A percentile compares a stretch with the other conserved stretches of the same genome.
Evolutionary conservation across 306 rosid genomes (phyloP).

Genomic region (Trifolium subterraneum): DNA sequence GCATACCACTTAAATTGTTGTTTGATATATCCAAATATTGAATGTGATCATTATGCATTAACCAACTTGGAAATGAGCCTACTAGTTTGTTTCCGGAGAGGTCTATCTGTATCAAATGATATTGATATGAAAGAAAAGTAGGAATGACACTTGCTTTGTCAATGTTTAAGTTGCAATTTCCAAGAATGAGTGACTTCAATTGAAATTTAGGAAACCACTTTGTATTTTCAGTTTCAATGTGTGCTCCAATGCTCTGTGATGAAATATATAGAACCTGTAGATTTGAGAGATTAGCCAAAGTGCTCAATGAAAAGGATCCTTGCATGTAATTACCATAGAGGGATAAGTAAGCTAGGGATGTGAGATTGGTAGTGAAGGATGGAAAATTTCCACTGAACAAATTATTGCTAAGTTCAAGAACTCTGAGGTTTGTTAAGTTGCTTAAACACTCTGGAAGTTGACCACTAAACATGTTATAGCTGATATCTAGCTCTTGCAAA

Average conservation of each 20-base stretch:
- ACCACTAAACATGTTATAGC: not conserved
- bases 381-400: not conserved
- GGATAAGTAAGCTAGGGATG: not conserved
- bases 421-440: not conserved
- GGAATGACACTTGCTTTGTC: not conserved
- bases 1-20: not conserved
- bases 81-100: not conserved
- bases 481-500: conserved; percentile 25
- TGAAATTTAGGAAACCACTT: conserved; percentile 44
- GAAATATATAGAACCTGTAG: not conserved
- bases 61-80: not conserved
- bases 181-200: conserved; percentile 15
- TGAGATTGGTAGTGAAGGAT: not conserved
- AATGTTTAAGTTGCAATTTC: conserved; percentile 36
- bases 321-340: not conserved
- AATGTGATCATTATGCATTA: not conserved
- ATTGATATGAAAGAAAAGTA: conserved; percentile 36
- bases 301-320: not conserved
- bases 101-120: conserved; percentile 1
- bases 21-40: not conserved
- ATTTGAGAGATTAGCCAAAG: not conserved
- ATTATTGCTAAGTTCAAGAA: conserved; percentile 26
- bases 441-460: conserved; percentile 26
- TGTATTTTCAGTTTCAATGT: not conserved
- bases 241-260: not conserved